Evolutionary conservation across 768 basidiomycete genomes (phyloP), one percentile per base, ranked within the genome.

Genomic region (Lactarius sp.): DNA sequence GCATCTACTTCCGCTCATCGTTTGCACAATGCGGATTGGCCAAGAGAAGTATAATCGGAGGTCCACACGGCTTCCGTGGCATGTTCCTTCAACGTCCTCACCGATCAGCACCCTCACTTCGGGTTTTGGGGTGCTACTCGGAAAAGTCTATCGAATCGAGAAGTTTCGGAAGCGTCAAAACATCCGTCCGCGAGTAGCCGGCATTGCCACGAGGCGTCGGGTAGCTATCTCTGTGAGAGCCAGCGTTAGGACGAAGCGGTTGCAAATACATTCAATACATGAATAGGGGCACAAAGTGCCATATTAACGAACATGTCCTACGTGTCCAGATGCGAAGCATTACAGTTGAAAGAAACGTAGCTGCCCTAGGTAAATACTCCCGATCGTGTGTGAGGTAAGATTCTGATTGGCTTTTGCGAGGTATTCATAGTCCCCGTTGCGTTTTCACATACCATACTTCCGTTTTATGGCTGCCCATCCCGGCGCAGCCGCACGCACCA

Each of bases 381-480:
- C 47, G 50, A 57, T 47, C 54, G 39, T 27, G 49, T 65, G 64
- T 51, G 41, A 64, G 54, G 37, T 44, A 42, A 27, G 7, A 33
- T 56, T 68, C 53, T 47, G 56, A 50, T 44, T 67, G 49, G 39
- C n/a, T 20, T 53, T 56, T 34, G 44, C 56, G 62, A 42, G 51
- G 34, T 20, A 50, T 42, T 52, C 34, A 34, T 54, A 42, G 46
- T 50, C 57, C 63, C 52, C 64, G 56, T 56, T 65, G 66, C 59
- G 10, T 44, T 31, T 62, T 75, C 71, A 80, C 76, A 85, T 80
- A 71, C 87, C 82, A 70, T 91, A 91, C 71, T 86, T 90, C 75
- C 82, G 80, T 75, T 83, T 85, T 64, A 93, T 76, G 51, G 90
- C 85, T 53, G 77, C 76, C 91, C 91, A 93, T 6, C 87, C 85